Evolutionary conservation across 2,329 filamentous ascomycete species (phyloP), one percentile per base, ranked within the genome.

Genomic region (Dothistroma septosporum): DNA sequence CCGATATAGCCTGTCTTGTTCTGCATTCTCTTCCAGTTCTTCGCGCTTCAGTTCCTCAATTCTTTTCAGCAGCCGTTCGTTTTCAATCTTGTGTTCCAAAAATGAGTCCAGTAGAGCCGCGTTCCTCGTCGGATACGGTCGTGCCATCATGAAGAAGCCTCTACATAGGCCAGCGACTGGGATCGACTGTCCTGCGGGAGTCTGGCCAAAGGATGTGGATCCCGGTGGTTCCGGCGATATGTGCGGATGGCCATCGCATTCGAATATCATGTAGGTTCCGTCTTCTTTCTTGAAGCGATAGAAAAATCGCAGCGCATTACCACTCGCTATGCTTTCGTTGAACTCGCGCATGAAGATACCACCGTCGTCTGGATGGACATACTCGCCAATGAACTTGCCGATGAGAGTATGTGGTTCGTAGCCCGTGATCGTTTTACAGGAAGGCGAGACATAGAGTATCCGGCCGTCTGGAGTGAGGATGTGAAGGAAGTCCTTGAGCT

Each of bases 41-140:
- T 97, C 93, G 63, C 85, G 83, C 67, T 90, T 90, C 58, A 97
- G 80, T 76, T 95, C 91, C 19, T 88, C 87, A 63, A 97, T 96
- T 48, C 91, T 86, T 68, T 91, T 89, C 70, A 86, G 87, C 53
- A 97, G 77, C 4, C 92, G 85, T 77, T 96, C 92, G 70, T 97
- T 96, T 75, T 97, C 93, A 58, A 96, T 93, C 76, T 97, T 97
- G 78, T 97, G 92, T 74, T 97, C 93, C 31, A 97, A 81, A 70
- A 97, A 97, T 0, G 92, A 95, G 76, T 97, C 92, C 21, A 97
- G 81, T 11, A 97, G 81, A 3, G 85, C 85, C 0, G 91, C 88
- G 72, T 93, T 96, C 76, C 90, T 92, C 32, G 90, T 95, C 5
- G 91, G 92, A 74, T 97, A 96, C 1, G 90, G 90, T 21, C 92